Evolutionary conservation across 345 rosid genomes (phyloP).

Genomic region (Balakata baccata): DNA sequence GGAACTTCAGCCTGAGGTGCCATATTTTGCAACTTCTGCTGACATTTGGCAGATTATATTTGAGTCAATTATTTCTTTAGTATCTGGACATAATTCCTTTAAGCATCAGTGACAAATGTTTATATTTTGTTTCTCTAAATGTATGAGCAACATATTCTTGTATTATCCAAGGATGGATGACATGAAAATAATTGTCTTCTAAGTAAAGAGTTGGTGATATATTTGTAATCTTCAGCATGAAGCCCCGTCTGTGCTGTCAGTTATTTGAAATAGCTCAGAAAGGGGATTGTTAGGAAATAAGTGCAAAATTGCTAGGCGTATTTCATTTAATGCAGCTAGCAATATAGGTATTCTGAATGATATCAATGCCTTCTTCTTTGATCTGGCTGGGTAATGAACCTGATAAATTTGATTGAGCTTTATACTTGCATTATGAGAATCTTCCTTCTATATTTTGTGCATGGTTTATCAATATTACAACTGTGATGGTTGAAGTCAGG

Average conservation of each 20-base stretch:
- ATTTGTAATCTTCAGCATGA: neutral
- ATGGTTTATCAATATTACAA: neutral
- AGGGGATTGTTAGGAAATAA: neutral
- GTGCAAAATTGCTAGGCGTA: neutral
- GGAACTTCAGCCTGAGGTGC: constrained; percentile 89
- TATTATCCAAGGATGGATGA: neutral
- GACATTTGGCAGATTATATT: too few relatives aligned
- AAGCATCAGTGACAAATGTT: neutral
- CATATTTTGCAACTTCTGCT: constrained; percentile 3
- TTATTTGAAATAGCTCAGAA: neutral
- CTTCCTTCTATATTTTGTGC: neutral
- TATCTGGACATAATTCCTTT: neutral
- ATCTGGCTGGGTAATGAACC: neutral
- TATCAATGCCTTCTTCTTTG: neutral
- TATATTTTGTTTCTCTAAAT: neutral
- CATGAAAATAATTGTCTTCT: neutral
- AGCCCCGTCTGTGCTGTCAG: too few relatives aligned
- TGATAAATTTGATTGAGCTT: neutral
- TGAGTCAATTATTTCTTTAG: too few relatives aligned
- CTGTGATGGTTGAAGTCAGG: neutral
- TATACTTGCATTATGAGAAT: neutral
- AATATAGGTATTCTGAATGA: neutral
- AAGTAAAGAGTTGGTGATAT: neutral
- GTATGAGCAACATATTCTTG: neutral
- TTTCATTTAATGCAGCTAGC: neutral